Conservation (phyloP, 805 yeast genomes). For the Nematodospora valgi region DNA sequence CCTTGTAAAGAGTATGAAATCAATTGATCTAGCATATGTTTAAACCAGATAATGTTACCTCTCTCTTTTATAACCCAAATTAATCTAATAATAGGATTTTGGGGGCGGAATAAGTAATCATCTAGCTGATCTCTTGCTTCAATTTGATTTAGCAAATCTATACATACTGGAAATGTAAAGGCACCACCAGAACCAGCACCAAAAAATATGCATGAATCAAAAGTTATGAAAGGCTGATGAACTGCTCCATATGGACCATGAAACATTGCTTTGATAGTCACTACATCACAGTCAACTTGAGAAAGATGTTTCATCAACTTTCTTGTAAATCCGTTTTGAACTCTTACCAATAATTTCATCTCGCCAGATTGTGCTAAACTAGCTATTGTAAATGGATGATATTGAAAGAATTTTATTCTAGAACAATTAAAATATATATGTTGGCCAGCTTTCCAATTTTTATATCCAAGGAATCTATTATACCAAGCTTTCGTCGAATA, state of each 20-base stretch:
- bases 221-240: conserved; percentile 38
- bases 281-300: conserved; percentile 11
- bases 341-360: conserved; percentile 38
- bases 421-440: conserved; percentile 40
- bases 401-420: conserved; percentile 33
- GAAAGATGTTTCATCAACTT: conserved; percentile 26
- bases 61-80: conserved; percentile 30
- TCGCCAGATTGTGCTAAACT: conserved; percentile 35
- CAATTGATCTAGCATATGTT: conserved; percentile 29
- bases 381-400: conserved; percentile 48
- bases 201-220: conserved; percentile 37
- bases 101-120: conserved; percentile 34
- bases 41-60: conserved; percentile 36
- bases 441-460: conserved; percentile 48
- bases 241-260: conserved; percentile 48
- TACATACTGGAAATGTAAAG: conserved; percentile 43
- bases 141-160: conserved; percentile 33
- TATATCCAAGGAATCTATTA: conserved; percentile 21
- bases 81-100: conserved; percentile 21
- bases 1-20: conserved; percentile 20
- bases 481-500: conserved; percentile 24
- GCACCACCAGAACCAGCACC: conserved; percentile 48
- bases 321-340: conserved; percentile 42
- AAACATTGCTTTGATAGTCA: conserved; percentile 30
- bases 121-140: conserved; percentile 19